Conservation (phyloP, 768 basidiomycete species). For the Leucosporidium yakuticum region DNA sequence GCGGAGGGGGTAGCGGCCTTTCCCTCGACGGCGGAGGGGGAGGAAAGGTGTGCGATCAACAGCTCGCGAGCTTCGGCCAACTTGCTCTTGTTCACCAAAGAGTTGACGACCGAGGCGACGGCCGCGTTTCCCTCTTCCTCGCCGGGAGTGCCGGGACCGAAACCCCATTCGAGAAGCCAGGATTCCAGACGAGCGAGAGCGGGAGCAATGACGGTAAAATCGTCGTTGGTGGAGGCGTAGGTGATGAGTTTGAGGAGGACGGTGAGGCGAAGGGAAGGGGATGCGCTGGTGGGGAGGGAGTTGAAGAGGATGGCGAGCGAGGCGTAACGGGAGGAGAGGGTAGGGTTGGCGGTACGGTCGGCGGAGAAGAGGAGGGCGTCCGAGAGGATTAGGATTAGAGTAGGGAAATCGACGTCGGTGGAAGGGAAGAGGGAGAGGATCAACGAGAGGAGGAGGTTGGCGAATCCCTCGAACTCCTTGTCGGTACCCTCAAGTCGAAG, state of each 20-base stretch:
- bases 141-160: conserved; percentile 16
- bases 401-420: conserved; percentile 9
- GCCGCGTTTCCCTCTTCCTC: conserved; percentile 21
- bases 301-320: conserved; percentile 34
- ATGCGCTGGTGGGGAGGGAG: conserved; percentile 17
- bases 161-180: conserved; percentile 16
- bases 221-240: conserved; percentile 27
- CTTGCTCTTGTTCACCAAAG: conserved; percentile 9
- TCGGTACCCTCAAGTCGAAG: conserved; percentile 7
- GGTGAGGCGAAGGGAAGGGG: conserved; percentile 11
- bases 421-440: conserved; percentile 14
- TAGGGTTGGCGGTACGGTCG: background rate
- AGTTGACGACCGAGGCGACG: conserved; percentile 10
- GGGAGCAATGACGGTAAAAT: conserved; percentile 27
- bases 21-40: background rate
- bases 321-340: conserved; percentile 1
- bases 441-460: conserved; percentile 30
- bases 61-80: conserved; percentile 13
- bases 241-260: conserved; percentile 27
- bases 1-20: conserved; percentile 6
- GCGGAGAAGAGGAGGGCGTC: conserved; percentile 2
- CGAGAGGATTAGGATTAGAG: conserved; percentile 12
- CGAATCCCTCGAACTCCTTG: conserved; percentile 28
- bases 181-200: conserved; percentile 8
- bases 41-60: conserved; percentile 11